Percentiles rank a stretch among this genome's conserved stretches.
These are phyloP conservation scores for Dioscorea cayenensis DNA, from an alignment of 116 monocot species.

Conservation along the genomic window DNA sequence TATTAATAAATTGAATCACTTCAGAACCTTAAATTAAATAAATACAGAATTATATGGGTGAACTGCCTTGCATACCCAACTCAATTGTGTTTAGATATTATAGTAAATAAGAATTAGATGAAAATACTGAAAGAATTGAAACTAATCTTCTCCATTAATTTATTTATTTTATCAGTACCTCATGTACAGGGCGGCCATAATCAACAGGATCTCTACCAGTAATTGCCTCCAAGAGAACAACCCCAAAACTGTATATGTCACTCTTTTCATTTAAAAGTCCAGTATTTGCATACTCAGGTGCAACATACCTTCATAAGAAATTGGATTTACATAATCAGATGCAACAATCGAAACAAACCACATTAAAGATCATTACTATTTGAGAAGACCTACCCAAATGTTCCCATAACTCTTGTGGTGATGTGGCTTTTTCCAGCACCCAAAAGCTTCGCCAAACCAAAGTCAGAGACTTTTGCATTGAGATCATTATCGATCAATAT, in stretches of 20 bases:
- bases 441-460: constrained; percentile 63
- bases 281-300: constrained; percentile 63
- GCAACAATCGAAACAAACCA: not conserved
- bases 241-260: constrained; percentile 62
- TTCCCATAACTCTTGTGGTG: constrained; percentile 65
- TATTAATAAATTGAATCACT: no score
- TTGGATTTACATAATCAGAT: constrained; percentile 3
- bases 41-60: no score
- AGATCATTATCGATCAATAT: constrained; percentile 61
- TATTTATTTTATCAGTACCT: constrained; percentile 19
- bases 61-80: no score
- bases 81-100: no score
- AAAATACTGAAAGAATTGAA: no score
- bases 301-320: constrained; percentile 37
- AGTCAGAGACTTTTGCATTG: constrained; percentile 66
- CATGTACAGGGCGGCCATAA: constrained; percentile 51
- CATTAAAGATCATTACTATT: not conserved
- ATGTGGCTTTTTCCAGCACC: constrained; percentile 73
- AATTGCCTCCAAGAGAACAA: constrained; percentile 53
- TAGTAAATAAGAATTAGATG: no score
- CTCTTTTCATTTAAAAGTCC: constrained; percentile 67
- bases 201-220: constrained; percentile 66
- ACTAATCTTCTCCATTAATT: no score
- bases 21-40: no score
- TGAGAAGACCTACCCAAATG: constrained; percentile 44